Conservation (phyloP, 176 grass and related monocot species). For the Carex pumila region DNA sequence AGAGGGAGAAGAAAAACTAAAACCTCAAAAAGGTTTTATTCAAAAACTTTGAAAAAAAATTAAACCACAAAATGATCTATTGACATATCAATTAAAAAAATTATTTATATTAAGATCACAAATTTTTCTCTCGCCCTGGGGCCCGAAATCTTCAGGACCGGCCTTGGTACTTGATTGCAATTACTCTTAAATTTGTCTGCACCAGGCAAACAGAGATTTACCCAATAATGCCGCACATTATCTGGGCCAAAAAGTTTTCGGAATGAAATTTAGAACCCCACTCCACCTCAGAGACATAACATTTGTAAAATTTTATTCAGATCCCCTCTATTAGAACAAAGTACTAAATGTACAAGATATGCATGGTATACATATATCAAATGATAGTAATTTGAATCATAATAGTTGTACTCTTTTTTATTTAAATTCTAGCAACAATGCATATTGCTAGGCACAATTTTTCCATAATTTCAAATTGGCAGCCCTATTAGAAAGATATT, state of each 20-base stretch:
- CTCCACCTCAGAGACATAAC: background rate
- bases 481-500: background rate
- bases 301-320: background rate
- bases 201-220: background rate
- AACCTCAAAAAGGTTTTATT: no score
- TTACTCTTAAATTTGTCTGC: background rate
- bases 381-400: background rate
- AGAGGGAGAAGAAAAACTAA: no score
- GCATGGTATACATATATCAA: background rate
- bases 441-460: background rate
- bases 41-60: no score
- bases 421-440: background rate
- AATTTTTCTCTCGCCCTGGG: no score
- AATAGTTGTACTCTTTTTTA: background rate
- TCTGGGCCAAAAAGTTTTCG: background rate
- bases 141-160: no score
- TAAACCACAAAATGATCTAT: no score
- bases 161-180: background rate
- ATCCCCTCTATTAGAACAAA: background rate
- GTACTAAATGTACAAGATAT: background rate
- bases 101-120: no score
- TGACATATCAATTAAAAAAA: no score
- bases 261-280: background rate
- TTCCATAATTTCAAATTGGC: background rate
- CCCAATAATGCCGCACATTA: background rate